A percentile compares a stretch with the other conserved stretches of the same genome.
Evolutionary conservation across 306 rosid genomes (phyloP).

Genomic region (Sphenostylis stenocarpa): DNA sequence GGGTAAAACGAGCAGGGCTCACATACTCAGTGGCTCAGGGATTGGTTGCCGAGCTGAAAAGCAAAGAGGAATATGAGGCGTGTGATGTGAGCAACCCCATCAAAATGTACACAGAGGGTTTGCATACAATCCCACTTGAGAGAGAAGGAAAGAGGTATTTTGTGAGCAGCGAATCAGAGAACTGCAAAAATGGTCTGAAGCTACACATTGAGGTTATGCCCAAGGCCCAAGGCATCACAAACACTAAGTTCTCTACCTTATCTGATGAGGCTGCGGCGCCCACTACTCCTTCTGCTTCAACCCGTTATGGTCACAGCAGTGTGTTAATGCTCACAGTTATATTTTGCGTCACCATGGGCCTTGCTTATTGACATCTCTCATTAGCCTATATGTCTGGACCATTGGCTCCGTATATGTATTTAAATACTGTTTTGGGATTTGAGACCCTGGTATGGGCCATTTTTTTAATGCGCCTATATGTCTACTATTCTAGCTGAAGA

Average conservation of each 20-base stretch:
- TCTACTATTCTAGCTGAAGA: not conserved
- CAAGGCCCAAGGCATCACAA: not conserved
- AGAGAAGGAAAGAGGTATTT: slow-evolving; percentile 73
- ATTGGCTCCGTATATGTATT: not conserved
- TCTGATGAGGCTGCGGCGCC: slow-evolving; percentile 46
- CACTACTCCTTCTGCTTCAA: slow-evolving; percentile 51
- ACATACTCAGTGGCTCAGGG: slow-evolving; percentile 67
- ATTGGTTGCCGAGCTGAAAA: slow-evolving; percentile 50
- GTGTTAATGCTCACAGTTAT: slow-evolving; percentile 14
- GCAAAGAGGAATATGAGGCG: slow-evolving; percentile 70
- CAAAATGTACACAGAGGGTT: slow-evolving; percentile 66
- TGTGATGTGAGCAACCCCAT: slow-evolving; percentile 67
- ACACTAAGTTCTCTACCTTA: not conserved
- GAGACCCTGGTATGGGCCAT: not conserved
- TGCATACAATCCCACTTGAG: slow-evolving; percentile 60
- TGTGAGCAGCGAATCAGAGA: slow-evolving; percentile 52
- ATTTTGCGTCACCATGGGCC: not conserved
- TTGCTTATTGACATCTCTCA: slow-evolving; percentile 23
- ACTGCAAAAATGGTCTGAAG: slow-evolving; percentile 73
- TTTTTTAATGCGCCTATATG: not conserved
- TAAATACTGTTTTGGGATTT: not conserved
- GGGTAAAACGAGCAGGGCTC: slow-evolving; percentile 56
- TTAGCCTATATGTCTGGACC: not conserved
- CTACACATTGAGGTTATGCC: slow-evolving; percentile 61
- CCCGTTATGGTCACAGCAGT: slow-evolving; percentile 25